Base-by-base conservation (phyloP, 2,329 filamentous ascomycete genomes). In the Ophiocordyceps unilateralis region DNA sequence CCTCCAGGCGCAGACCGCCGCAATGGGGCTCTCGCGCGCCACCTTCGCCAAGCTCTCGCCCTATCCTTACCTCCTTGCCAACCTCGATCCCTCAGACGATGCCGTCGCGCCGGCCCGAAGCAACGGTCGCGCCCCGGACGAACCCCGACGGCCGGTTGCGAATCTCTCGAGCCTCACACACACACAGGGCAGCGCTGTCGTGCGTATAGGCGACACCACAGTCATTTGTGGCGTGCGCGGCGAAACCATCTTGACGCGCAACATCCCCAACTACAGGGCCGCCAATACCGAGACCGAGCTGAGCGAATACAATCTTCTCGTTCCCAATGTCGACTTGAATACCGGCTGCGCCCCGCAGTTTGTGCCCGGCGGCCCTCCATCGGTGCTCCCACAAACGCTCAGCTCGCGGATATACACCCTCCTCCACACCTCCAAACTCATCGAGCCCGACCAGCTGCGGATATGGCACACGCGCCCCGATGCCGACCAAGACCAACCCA, bases 151-250 rank as follows among this genome's bases (percentile, higher is more conserved):
- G 20, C 78, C 83, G n/a, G 77, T 78, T 28, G 70, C 91, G 52
- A 91, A 95, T 61, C 77, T 78, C 0, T 83, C 83, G 22, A 91
- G 85, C 20, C 68, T 98, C 41, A 84, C 86, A 1, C 87, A 98
- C 59, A 82, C 86, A 44, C 81, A 93, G 57, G 91, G 91, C 42
- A 93, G 85, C 53, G 82, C 89, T 1, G 81, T 96, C 0, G 83
- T 96, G 41, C 77, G 91, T 30, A 69, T 83, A 42, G 91, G 91
- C 40, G 85, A 93, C 59, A 96, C 89, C 1, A 87, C 86, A 1
- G 85, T 88, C n/a, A 88, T 98, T 32, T 95, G 88, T 57, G 91
- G 89, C 45, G 78, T 98, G 19, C 78, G 89, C 39, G 88, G 73
- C 42, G 91, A 98, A 63, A 79, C 93, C 7, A 68, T 98, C 22